Base-by-base conservation (phyloP, 192 early-diverging fungal species). In the Backusella tarrabulga region DNA sequence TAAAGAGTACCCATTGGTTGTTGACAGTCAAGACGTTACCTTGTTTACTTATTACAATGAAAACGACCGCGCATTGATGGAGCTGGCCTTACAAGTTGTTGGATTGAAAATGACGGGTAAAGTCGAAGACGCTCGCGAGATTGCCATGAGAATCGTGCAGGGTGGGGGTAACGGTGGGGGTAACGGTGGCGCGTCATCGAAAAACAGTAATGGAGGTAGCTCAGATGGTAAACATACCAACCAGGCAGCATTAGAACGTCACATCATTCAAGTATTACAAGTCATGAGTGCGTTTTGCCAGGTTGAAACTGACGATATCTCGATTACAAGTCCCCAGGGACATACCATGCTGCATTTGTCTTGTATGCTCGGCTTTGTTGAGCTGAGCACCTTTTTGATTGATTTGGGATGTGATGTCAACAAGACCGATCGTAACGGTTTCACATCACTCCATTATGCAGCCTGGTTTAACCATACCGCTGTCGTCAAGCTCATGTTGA, bases 41-140 rank as follows among this genome's bases (percentile, higher is more conserved):
- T 41, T 83, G 23, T 90, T 90, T 68, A 82, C 82, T 12, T 91
- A 89, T 35, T 79, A 85, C 35, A 86, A 90, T 71, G 91, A 96
- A 79, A 85, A 92, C 8, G 95, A 96, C 76, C 87, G 91, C 50
- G 91, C 92, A 50, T 83, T 96, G 81, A 90, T 94, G 82, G 94
- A 94, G 76, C 82, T 96, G 44, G 91, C 93, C 15, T 79, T 96
- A 68, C 93, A 94, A 71, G 90, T 95, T 0, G 87, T 95, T 0
- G 95, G 95, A 1, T 76, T 96, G 52, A 81, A 89, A 71, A 88
- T 91, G 76, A 88, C 84, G 15, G 92, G 88, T 4, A 90, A 88
- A 79, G 76, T 93, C 15, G 91, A 92, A 75, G 88, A 90, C 73
- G 88, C 91, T 19, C 76, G 91, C 14, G 79, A 90, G 56, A 87